These are phyloP conservation scores for Globisporangium irregulare DNA, from an alignment of 352 stramenopile genomes.

Conservation along the genomic window DNA sequence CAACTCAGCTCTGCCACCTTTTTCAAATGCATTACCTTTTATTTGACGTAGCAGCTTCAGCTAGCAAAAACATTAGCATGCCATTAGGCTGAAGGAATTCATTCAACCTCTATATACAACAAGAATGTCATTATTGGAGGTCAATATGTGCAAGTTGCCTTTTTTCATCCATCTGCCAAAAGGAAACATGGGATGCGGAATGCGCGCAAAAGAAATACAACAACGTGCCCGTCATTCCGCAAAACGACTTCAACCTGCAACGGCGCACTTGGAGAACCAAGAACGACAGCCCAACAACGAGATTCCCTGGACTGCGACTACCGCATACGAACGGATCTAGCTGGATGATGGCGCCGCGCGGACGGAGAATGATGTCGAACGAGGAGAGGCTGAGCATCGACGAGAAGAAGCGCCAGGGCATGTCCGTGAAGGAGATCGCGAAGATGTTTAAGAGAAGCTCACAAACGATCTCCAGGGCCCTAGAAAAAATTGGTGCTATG, in stretches of 20 bases:
- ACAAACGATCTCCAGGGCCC: slow-evolving; percentile 32
- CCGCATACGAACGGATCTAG: slow-evolving; percentile 3
- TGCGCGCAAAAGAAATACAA: slow-evolving; percentile 7
- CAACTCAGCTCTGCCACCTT: not conserved
- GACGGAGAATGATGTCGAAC: slow-evolving; percentile 32
- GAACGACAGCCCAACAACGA: not conserved
- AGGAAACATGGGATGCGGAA: slow-evolving; percentile 16
- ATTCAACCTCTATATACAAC: no score
- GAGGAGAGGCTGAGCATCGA: slow-evolving; percentile 40
- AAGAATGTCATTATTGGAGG: not conserved
- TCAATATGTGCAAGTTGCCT: slow-evolving; percentile 8
- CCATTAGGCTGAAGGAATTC: no score
- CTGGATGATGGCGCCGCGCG: slow-evolving; percentile 36
- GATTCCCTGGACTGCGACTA: slow-evolving; percentile 1
- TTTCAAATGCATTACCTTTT: no score
- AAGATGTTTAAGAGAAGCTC: slow-evolving; percentile 31
- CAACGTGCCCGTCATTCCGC: not conserved
- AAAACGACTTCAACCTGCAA: slow-evolving; percentile 1
- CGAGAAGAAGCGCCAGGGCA: slow-evolving; percentile 32
- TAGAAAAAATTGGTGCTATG: slow-evolving; percentile 21
- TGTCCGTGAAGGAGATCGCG: slow-evolving; percentile 38
- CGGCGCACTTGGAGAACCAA: not conserved
- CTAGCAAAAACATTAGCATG: no score
- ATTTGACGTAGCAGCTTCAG: not conserved
- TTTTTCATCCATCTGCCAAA: not conserved